These are phyloP conservation scores for Erodium moschatum DNA, from an alignment of 441 rosid species.

Conservation along the genomic window DNA sequence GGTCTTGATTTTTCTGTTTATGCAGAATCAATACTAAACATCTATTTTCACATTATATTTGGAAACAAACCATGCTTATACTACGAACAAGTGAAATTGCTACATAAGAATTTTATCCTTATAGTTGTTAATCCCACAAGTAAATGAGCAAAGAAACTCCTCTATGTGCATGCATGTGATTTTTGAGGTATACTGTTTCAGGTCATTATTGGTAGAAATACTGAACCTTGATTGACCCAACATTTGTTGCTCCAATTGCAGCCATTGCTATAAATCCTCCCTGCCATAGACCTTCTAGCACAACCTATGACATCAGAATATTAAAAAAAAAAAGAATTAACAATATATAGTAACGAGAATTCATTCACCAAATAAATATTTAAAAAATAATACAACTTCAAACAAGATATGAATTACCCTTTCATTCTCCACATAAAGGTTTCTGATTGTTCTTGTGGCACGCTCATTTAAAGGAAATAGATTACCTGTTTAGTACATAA, in stretches of 20 bases:
- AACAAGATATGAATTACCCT: conserved; percentile 46
- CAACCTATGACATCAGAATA: conserved; percentile 46
- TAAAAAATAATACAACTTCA: background rate
- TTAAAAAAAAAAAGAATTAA: conserved; percentile 9
- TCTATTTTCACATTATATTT: background rate
- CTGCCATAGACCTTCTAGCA: conserved; percentile 84
- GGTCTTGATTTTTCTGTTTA: background rate
- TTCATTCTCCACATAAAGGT: conserved; percentile 90
- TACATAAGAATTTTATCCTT: background rate
- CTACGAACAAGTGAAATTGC: background rate
- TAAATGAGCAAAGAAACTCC: background rate
- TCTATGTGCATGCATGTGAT: background rate
- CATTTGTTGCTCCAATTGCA: conserved; percentile 86
- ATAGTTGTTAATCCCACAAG: background rate
- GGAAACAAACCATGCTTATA: background rate
- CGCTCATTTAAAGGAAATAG: conserved; percentile 79
- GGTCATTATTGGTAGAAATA: background rate
- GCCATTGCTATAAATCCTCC: conserved; percentile 87
- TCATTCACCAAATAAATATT: background rate
- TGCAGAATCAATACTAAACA: background rate
- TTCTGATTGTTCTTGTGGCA: conserved; percentile 77
- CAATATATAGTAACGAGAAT: background rate
- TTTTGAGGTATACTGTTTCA: background rate
- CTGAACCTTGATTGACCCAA: conserved; percentile 86
- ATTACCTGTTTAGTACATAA: conserved; percentile 37